Base-by-base conservation (phyloP, 257 asterid genomes). In the Euphrasia confusa region DNA sequence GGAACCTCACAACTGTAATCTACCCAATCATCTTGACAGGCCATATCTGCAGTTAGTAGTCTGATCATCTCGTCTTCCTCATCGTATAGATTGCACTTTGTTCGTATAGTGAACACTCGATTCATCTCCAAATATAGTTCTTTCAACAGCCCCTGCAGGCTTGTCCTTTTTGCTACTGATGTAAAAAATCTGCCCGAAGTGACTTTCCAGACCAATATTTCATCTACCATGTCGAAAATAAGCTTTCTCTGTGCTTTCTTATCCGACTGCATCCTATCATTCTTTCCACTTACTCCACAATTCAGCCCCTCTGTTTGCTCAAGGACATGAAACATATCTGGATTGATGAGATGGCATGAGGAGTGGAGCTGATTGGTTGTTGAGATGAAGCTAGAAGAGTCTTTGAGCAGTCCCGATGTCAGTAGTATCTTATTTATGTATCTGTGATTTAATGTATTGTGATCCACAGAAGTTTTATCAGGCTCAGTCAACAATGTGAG, bases 171-270 rank as follows among this genome's bases (percentile, higher is more conserved):
- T 64, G 58, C 77, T 55, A 64, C 76, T 49, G 40, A 33, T 42
- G 67, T 57, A 33, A 67, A 55, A 59, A 73, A 73, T 63, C 81
- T 59, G 69, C 84, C 85, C 53, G 85, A 57, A 69, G 76, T 67
- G 72, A 78, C 53, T 72, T 83, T 86, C 18, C 64, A 72, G 58
- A 72, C 65, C 49, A 86, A 79, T 32, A 89, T 83, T 79, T 92
- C 97, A 65, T 92, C 77, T 15, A 84, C 92, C 37, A 83, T 70
- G 52, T 92, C 99, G 63, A 89, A 87, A 30, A 89, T 63, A 4
- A 80, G 75, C 84, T 80, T 87, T 74, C 96, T 75, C 30, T 78
- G 81, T 58, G 68, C 58, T 78, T 76, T 87, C 76, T 75, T 80
- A n/a, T 77, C 65, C 71, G 40, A 40, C 60, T 74, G 70, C 60